Evolutionary conservation across 2,329 filamentous ascomycete species (phyloP), one percentile per base, ranked within the genome.

Genomic region (Sclerotinia spermophila): DNA sequence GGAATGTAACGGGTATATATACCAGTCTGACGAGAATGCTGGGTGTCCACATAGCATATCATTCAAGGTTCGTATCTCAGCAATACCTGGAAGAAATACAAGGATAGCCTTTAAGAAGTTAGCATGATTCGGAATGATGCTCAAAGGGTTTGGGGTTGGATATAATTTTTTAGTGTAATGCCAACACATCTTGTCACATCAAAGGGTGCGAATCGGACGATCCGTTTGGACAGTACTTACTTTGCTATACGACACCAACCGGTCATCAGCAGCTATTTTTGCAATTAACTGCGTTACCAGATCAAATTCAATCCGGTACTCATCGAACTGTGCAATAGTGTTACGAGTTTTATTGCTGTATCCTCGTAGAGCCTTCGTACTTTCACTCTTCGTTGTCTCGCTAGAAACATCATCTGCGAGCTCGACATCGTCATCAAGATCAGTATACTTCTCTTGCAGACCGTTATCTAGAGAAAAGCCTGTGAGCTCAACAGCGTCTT

Each of bases 11-110:
- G 94, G 92, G 79, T 97, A 94, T 0, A 99, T 85, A 68, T 93
- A 86, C 94, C 95, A 99, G 69, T 89, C 86, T 51, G 86, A 85
- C 45, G 87, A 84, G 80, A 98, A 97, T 4, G 86, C 86, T 1
- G 90, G 89, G 76, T 97, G 90, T 0, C 92, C 90, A 6, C 91
- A 82, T 4, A 99, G 84, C 80, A 96, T 88, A 77, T 97, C 94
- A 79, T 97, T 96, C 59, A 99, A 83, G 30, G 91, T 90, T 69
- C 94, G 87, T 75, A 97, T 97, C 77, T 99, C 96, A 17, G 92
- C 94, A 75, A 98, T 93, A 79, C 96, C 96, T 10, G 96, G 96
- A 75, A 99, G 84, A 79, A 99, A 99, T 7, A 99, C 88, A n/a
- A 99, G 81, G 67, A 98, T 92, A 1, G 96, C 96, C 79, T 92